These are phyloP conservation scores for Luffa aegyptiaca DNA, from an alignment of 306 rosid genomes.

Conservation along the genomic window DNA sequence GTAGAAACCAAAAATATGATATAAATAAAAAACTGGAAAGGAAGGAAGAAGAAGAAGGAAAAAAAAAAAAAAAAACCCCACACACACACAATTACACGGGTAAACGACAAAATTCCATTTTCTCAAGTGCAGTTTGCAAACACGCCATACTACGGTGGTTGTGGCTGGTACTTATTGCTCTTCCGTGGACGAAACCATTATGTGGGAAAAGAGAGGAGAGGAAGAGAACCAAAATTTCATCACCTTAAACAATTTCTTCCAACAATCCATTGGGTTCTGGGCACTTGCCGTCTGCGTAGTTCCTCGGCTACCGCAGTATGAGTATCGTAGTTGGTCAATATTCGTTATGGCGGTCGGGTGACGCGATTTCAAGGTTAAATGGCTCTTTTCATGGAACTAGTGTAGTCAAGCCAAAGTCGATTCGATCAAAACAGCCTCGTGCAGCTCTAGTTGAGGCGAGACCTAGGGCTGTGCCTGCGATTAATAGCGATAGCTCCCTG, in stretches of 20 bases:
- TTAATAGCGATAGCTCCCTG: slow-evolving; percentile 4
- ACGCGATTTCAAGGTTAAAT: background rate
- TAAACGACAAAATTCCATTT: background rate
- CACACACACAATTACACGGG: too few species aligned
- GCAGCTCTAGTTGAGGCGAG: slow-evolving; percentile 46
- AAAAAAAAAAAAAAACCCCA: too few species aligned
- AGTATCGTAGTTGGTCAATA: background rate
- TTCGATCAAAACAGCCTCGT: slow-evolving; percentile 11
- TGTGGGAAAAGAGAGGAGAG: background rate
- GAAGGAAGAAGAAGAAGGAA: too few species aligned
- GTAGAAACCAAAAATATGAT: too few species aligned
- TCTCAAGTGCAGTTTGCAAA: background rate
- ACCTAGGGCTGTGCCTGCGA: slow-evolving; percentile 21
- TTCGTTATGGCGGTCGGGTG: background rate
- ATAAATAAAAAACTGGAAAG: too few species aligned
- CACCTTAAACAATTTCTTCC: background rate
- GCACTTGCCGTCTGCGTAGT: too few species aligned
- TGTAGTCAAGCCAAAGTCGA: background rate
- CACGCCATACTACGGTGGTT: background rate
- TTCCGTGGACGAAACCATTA: slow-evolving; percentile 11
- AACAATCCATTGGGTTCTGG: background rate
- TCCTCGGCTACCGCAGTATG: background rate
- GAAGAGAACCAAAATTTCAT: background rate
- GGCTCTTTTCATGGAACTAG: background rate
- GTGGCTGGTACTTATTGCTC: background rate